A percentile compares a stretch with the other conserved stretches of the same genome.
Evolutionary conservation across 352 stramenopile species (phyloP).

Genomic region (Phytophthora tubulina): DNA sequence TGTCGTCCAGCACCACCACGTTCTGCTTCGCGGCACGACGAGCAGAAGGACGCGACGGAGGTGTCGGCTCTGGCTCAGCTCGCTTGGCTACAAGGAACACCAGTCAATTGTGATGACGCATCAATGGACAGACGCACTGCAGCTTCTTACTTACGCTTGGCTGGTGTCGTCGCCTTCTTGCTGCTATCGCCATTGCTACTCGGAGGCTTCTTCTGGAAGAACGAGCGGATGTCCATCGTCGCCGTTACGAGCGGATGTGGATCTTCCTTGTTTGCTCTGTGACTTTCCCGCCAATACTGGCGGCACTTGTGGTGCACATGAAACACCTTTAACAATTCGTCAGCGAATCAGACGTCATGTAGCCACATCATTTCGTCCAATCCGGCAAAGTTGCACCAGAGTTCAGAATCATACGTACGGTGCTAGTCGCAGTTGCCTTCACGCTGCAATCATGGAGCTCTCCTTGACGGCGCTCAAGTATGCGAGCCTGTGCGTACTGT

Average conservation of each 20-base stretch:
- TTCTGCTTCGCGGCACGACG: slow-evolving; percentile 48
- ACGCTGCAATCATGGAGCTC: slow-evolving; percentile 32
- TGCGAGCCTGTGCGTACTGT: slow-evolving; percentile 79
- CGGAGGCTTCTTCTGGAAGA: slow-evolving; percentile 72
- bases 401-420: slow-evolving; percentile 25
- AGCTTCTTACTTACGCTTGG: slow-evolving; percentile 36
- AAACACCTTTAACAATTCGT: not conserved
- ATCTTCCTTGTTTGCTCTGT: slow-evolving; percentile 27
- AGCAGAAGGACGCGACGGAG: slow-evolving; percentile 26
- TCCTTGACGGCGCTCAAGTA: slow-evolving; percentile 75
- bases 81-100: slow-evolving; percentile 24
- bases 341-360: slow-evolving; percentile 1
- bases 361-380: slow-evolving; percentile 6
- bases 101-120: slow-evolving; percentile 12
- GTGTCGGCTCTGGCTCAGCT: slow-evolving; percentile 44
- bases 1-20: slow-evolving; percentile 68
- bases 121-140: not conserved
- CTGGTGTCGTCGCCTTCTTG: slow-evolving; percentile 39
- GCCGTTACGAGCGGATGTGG: slow-evolving; percentile 19
- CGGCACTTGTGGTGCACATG: slow-evolving; percentile 11
- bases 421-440: not conserved
- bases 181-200: slow-evolving; percentile 20
- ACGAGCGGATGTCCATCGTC: slow-evolving; percentile 86
- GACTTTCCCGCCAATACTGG: slow-evolving; percentile 43
- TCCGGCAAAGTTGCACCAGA: not conserved